Percentiles rank a stretch among this genome's conserved stretches.
phyloP scores from a whole-genome alignment of 139 green algal genomes.

The Chlorella sp. region DNA sequence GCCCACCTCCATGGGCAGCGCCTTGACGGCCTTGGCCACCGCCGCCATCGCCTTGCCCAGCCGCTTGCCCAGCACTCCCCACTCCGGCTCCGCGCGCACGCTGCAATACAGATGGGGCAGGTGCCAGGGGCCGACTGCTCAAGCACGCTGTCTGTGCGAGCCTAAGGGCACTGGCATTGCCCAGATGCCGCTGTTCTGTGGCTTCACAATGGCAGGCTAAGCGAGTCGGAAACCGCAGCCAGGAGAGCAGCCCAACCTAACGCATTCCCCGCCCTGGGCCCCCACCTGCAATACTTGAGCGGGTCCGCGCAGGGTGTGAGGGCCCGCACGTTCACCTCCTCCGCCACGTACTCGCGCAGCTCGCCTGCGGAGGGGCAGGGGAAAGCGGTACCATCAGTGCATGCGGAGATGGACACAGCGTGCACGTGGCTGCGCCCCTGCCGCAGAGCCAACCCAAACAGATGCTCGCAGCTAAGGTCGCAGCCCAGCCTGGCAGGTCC shows the following conservation, averaged over 20 bases:
- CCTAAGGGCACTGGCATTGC: background rate
- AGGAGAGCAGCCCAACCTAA: background rate
- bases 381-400: too few relatives aligned
- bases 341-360: constrained; percentile 89
- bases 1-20: constrained; percentile 49
- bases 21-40: constrained; percentile 73
- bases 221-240: too few relatives aligned
- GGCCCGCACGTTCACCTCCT: constrained; percentile 91
- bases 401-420: too few relatives aligned
- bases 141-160: too few relatives aligned
- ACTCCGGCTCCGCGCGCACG: constrained; percentile 89
- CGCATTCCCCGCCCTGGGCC: background rate
- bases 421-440: too few relatives aligned
- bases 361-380: constrained; percentile 57
- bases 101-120: background rate
- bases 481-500: background rate
- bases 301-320: constrained; percentile 84
- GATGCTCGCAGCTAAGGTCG: too few relatives aligned
- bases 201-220: too few relatives aligned
- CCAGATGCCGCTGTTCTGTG: too few relatives aligned
- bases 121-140: too few relatives aligned
- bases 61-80: constrained; percentile 83
- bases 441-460: too few relatives aligned
- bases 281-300: constrained; percentile 69
- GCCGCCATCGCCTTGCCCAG: constrained; percentile 86